Evolutionary conservation across 2,329 filamentous ascomycete genomes (phyloP), one percentile per base, ranked within the genome.

Genomic region (Hypoxylon sp.): DNA sequence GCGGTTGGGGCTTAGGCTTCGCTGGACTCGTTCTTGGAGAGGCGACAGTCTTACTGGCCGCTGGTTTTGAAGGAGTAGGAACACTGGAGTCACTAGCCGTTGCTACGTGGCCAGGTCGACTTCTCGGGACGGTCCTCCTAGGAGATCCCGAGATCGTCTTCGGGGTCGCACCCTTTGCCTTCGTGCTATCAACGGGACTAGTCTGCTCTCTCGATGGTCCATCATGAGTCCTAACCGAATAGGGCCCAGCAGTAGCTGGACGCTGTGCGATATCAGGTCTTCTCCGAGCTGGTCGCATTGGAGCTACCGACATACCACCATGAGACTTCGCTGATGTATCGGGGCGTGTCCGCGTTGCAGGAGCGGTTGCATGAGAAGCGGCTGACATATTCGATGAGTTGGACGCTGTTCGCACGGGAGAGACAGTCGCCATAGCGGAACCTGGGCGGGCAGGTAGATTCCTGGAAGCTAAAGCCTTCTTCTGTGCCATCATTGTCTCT

Each of bases 401-500:
- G 3, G 84, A 82, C 5, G 76, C 77, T 1, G 80, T 80, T 38
- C 84, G 82, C 43, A 82, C 80, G 1, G 87, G 86, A 3, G 87
- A 87, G 62, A 90, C 84, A 41, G 86, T 82, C 11, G 89, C 84
- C 89, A 90, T 90, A 59, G 89, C 87, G 34, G 88, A 90, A 9
- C 87, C 88, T 1, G 89, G 89, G 7, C 89, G 82, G 23, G 83
- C 76, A 10, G 87, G 88, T 1, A 89, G 77, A 58, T 84, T 87
- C 66, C 81, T 85, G 56, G 83, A 77, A 36, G 84, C 81, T 72
- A 87, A 72, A 25, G 86, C 88, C 74, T 84, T 93, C 80, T 93
- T 94, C 76, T 95, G 91, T 5, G 93, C 94, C 75, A 93, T 82
- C 85, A 98, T 94, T 2, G 93, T 85, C 74, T 97, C 94, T 69